Base-by-base conservation (phyloP, 2,329 filamentous ascomycete genomes). In the Claviceps maximensis region DNA sequence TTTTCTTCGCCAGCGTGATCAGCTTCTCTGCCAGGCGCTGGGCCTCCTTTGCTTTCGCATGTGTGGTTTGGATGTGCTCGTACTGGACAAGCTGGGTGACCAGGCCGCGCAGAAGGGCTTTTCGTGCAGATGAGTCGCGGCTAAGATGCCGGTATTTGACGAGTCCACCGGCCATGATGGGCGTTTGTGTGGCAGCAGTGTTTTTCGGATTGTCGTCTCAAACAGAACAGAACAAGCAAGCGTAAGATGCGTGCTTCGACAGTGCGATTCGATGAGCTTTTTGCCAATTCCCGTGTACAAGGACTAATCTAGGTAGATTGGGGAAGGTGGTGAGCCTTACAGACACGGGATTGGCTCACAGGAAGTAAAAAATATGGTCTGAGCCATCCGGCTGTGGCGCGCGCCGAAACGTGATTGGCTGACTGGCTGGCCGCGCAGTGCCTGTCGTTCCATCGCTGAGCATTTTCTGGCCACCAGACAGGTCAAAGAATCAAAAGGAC, bases 41-140 rank as follows among this genome's bases (percentile, higher is more conserved):
- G 21, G 93, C 87, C 74, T 98, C 93, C 72, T 97, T 98, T 48
- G 93, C 93, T 73, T 97, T 97, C 67, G 86, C 84, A 78, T 87
- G 96, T 72, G 93, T 95, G 50, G 93, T 98, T 58, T 85, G 83
- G 73, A 98, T 95, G 58, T 88, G 83, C 74, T 98, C 93, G 70
- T 95, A 83, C 70, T 87, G 79, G 72, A 98, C 86, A 60, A 98
- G 86, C 52, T 91, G 93, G 60, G 91, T 95, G 67, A 97, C 90
- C 56, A 98, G 78, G 72, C 97, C 96, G 65, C 93, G 89, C 60
- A 98, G 83, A 61, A 98, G 82, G 51, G 93, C 91, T 74, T 91
- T 82, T 67, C 93, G 82, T 68, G 96, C 93, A 53, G 91, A 76
- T 50, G 89, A 95, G 60, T 82, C 78, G 61, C 93, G 89, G 71